Evolutionary conservation across 495 filamentous ascomycete genomes (phyloP).

Genomic region (Talaromyces stipitatus): DNA sequence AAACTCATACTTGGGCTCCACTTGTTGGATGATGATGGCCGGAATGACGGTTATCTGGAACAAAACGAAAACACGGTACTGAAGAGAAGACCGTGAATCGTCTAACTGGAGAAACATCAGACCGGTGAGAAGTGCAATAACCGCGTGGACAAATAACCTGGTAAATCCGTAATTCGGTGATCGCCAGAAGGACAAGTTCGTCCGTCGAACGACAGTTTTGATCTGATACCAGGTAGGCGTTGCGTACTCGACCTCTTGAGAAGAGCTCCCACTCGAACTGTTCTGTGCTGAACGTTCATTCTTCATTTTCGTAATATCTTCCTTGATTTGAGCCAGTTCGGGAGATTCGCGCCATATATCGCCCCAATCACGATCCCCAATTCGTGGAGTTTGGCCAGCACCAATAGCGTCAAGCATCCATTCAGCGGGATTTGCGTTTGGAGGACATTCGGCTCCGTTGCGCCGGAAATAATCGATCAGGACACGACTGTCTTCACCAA

Average conservation of each 20-base stretch:
- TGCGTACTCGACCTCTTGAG: conserved; percentile 59
- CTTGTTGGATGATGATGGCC: conserved; percentile 67
- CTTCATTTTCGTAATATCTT: conserved; percentile 61
- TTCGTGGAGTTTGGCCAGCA: conserved; percentile 60
- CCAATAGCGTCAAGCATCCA: conserved; percentile 85
- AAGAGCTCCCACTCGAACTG: conserved; percentile 11
- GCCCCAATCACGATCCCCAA: conserved; percentile 70
- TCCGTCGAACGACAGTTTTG: conserved; percentile 54
- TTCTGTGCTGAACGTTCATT: conserved; percentile 40
- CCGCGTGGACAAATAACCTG: conserved; percentile 66
- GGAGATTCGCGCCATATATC: conserved; percentile 68
- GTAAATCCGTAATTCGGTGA: conserved; percentile 71
- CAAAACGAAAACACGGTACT: conserved; percentile 75
- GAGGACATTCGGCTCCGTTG: conserved; percentile 39
- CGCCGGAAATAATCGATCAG: conserved; percentile 46
- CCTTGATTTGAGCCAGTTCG: conserved; percentile 60
- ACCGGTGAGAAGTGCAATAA: conserved; percentile 65
- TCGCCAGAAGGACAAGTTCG: conserved; percentile 62
- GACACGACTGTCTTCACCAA: conserved; percentile 33
- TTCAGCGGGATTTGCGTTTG: conserved; percentile 70
- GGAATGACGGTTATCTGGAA: conserved; percentile 76
- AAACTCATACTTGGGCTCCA: conserved; percentile 69
- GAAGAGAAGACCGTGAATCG: conserved; percentile 57
- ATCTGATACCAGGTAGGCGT: conserved; percentile 67
- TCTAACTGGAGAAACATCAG: conserved; percentile 65